These are phyloP conservation scores for Plantago major DNA, from an alignment of 257 asterid species.

Conservation along the genomic window DNA sequence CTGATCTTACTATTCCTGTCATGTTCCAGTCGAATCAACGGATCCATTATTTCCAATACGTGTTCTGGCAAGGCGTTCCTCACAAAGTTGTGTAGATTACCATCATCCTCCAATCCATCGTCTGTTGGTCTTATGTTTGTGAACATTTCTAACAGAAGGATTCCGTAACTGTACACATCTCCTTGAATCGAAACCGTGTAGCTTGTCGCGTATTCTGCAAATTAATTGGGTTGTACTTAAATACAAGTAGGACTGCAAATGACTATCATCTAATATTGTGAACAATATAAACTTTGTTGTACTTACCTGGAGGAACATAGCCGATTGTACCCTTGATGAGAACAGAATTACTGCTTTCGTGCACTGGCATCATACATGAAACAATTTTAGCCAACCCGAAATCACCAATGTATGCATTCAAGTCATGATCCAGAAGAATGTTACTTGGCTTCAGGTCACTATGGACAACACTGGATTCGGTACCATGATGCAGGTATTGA, in stretches of 20 bases:
- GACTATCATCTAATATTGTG: neutral
- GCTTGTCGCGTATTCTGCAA: conserved; percentile 27
- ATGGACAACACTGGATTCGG: conserved; percentile 19
- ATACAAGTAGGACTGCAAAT: neutral
- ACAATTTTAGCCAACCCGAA: conserved; percentile 30
- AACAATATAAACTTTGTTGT: neutral
- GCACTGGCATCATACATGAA: neutral
- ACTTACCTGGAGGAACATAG: conserved; percentile 28
- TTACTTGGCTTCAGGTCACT: conserved; percentile 34
- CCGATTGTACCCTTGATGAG: conserved; percentile 25
- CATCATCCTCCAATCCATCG: conserved; percentile 10
- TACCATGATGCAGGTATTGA: conserved; percentile 24
- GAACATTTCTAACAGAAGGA: conserved; percentile 32
- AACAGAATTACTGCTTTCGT: conserved; percentile 13
- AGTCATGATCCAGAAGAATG: conserved; percentile 25
- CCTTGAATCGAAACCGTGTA: conserved; percentile 19
- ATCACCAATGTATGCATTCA: conserved; percentile 31
- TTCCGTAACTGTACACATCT: conserved; percentile 32
- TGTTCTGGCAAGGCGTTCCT: conserved; percentile 12
- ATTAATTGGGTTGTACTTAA: neutral
- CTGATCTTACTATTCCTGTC: neutral
- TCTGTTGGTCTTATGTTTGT: conserved; percentile 24
- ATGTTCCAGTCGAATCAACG: neutral
- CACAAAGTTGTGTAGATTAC: conserved; percentile 21
- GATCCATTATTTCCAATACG: conserved; percentile 23